Evolutionary conservation across 208 protist genomes (phyloP).

Genomic region (Sergeia podlipaevii): DNA sequence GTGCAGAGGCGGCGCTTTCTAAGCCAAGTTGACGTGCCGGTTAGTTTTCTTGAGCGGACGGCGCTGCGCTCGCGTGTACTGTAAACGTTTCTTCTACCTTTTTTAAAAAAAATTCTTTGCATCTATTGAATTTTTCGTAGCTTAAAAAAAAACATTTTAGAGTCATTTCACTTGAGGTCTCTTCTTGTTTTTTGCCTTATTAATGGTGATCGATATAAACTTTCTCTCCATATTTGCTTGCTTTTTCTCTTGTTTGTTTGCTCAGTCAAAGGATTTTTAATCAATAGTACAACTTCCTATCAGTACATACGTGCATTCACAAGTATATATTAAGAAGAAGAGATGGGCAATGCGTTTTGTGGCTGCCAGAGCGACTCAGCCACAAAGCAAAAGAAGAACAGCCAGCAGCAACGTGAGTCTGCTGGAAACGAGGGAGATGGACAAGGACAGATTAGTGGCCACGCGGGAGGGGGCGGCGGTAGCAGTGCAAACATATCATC

Average conservation of each 20-base stretch:
- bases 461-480: no score
- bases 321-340: no score
- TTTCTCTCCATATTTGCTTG: background rate
- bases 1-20: constrained; percentile 52
- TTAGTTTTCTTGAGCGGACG: background rate
- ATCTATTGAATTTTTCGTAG: background rate
- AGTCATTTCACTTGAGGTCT: no score
- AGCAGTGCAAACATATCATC: no score
- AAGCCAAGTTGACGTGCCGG: constrained; percentile 29
- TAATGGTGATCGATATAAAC: constrained; percentile 1
- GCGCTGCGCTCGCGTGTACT: constrained; percentile 1
- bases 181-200: constrained; percentile 4
- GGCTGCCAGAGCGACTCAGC: background rate
- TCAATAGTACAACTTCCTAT: no score
- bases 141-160: background rate
- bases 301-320: no score
- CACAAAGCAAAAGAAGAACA: background rate
- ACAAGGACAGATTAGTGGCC: no score
- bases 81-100: background rate
- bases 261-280: no score
- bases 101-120: no score
- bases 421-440: background rate
- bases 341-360: no score
- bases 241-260: constrained; percentile 4
- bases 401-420: background rate